Evolutionary conservation across 441 rosid species (phyloP).

Genomic region (Croton laevigatus): DNA sequence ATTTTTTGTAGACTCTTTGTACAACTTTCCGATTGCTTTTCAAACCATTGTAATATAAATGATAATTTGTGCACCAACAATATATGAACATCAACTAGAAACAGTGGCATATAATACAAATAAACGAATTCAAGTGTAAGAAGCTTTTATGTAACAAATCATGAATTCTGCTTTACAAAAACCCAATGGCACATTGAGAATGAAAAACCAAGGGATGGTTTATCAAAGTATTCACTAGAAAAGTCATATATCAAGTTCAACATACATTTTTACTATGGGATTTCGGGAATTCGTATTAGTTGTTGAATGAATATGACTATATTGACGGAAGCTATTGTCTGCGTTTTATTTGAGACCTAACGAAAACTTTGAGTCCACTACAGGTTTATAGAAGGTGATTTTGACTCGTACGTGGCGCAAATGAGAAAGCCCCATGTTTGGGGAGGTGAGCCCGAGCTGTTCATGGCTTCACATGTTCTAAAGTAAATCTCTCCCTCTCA

Average conservation of each 20-base stretch:
- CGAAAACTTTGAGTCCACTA: slow-evolving; percentile 12
- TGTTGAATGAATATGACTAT: background rate
- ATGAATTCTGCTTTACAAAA: background rate
- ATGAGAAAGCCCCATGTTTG: slow-evolving; percentile 85
- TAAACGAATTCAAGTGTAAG: background rate
- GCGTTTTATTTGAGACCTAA: background rate
- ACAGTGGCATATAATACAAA: background rate
- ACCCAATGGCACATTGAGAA: background rate
- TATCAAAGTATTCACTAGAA: background rate
- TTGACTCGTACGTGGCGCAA: slow-evolving; percentile 63
- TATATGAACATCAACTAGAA: background rate
- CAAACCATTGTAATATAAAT: background rate
- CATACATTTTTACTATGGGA: background rate
- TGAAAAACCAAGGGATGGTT: background rate
- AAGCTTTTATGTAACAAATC: slow-evolving; percentile 7
- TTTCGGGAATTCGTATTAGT: background rate
- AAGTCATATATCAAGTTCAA: background rate
- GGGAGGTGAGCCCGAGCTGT: slow-evolving; percentile 98
- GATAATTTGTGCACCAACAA: background rate
- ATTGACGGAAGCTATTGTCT: background rate
- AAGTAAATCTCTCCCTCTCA: slow-evolving; percentile 32
- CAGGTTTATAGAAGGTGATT: slow-evolving; percentile 97
- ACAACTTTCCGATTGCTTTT: slow-evolving; percentile 1
- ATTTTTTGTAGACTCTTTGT: background rate
- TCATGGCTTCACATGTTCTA: slow-evolving; percentile 95